phyloP scores from a whole-genome alignment of 352 stramenopile species.

The Phytophthora podocarpi region DNA sequence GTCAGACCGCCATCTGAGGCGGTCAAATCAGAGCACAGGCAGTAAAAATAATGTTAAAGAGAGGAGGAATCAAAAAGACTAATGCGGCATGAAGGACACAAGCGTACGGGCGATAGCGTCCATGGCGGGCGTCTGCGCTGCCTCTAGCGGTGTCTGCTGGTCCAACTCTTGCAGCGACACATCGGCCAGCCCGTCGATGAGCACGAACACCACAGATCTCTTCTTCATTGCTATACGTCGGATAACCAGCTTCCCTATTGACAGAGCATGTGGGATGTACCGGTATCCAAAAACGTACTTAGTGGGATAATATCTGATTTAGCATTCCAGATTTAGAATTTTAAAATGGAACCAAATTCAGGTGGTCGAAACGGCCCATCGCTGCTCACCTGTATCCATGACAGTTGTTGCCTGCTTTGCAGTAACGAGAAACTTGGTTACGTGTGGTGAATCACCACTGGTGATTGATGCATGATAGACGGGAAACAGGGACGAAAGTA shows the following conservation, averaged over 20 bases:
- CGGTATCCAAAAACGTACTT: conserved; percentile 16
- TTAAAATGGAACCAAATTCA: neutral
- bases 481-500: neutral
- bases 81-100: neutral
- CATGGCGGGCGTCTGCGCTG: conserved; percentile 79
- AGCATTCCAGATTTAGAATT: neutral
- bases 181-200: conserved; percentile 87
- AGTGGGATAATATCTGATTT: neutral
- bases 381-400: too few species aligned
- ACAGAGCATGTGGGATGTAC: neutral
- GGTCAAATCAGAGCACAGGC: neutral
- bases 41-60: neutral
- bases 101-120: conserved; percentile 79
- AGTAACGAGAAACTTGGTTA: too few species aligned
- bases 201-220: conserved; percentile 79
- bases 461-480: too few species aligned
- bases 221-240: conserved; percentile 45
- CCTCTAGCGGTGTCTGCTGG: conserved; percentile 67
- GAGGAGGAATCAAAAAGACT: neutral
- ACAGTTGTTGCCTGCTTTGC: too few species aligned
- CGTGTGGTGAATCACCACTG: too few species aligned
- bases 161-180: conserved; percentile 66
- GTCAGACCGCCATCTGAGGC: conserved; percentile 67
- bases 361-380: too few species aligned
- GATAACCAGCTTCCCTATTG: neutral